Percentiles rank a stretch among this genome's conserved stretches.
Conservation (phyloP, 371 early-diverging fungal species). For the Encephalitozoon hellem region DNA sequence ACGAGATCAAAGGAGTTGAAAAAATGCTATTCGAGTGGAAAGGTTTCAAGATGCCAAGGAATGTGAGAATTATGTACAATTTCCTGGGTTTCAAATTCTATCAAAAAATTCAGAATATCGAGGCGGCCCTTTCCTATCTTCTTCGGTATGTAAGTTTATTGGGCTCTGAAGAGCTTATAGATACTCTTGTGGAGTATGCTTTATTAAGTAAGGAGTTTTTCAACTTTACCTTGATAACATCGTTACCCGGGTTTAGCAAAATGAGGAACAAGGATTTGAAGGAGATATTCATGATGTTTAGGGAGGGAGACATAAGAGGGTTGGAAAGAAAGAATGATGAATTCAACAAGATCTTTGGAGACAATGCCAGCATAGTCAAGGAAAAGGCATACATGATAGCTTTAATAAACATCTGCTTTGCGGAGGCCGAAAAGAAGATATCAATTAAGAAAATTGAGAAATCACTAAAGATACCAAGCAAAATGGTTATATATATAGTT, state of each 20-base stretch:
- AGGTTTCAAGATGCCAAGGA: background rate
- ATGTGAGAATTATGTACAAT: constrained; percentile 6
- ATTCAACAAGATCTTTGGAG: background rate
- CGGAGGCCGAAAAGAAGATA: background rate
- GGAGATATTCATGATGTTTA: constrained; percentile 7
- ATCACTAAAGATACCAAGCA: background rate
- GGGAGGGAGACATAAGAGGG: constrained; percentile 22
- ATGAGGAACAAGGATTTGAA: constrained; percentile 2
- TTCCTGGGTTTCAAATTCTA: constrained; percentile 11
- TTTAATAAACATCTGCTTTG: constrained; percentile 28
- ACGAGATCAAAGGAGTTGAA: background rate
- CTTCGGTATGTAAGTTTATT: background rate
- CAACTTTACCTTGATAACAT: constrained; percentile 18
- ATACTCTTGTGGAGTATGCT: constrained; percentile 24
- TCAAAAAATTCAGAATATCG: constrained; percentile 2
- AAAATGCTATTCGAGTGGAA: constrained; percentile 15
- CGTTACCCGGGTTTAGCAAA: constrained; percentile 10
- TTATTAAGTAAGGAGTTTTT: constrained; percentile 28
- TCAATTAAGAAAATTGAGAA: constrained; percentile 5
- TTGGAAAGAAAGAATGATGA: background rate
- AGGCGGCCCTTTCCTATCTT: background rate
- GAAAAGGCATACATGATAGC: constrained; percentile 28
- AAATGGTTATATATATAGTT: constrained; percentile 15
- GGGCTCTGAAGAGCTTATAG: background rate
- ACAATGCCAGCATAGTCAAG: background rate